Evolutionary conservation across 208 protist genomes (phyloP).

Genomic region (Trichomonas vaginalis): DNA sequence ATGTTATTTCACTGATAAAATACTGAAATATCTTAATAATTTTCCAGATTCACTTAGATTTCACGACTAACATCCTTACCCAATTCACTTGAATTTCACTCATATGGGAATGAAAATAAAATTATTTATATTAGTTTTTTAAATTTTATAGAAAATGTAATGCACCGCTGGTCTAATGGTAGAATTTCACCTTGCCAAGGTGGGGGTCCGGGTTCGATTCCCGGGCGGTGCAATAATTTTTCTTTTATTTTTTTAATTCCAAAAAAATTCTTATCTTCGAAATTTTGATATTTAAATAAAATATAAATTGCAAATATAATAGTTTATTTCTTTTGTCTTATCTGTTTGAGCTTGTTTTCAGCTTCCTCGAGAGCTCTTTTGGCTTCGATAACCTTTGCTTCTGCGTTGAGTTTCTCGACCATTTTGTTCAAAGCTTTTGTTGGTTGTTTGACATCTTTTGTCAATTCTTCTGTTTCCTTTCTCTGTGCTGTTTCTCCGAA

Average conservation of each 20-base stretch:
- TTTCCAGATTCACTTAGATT: background rate
- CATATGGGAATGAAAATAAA: background rate
- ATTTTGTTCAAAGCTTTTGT: background rate
- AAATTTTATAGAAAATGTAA: background rate
- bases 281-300: background rate
- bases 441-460: background rate
- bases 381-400: background rate
- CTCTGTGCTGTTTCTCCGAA: background rate
- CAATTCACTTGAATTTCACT: background rate
- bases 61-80: background rate
- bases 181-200: too few species aligned
- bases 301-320: background rate
- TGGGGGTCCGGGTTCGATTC: too few species aligned
- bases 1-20: background rate
- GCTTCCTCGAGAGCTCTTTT: background rate
- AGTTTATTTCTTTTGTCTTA: background rate
- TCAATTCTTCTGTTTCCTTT: background rate
- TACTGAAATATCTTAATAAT: background rate
- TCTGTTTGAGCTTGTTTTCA: background rate
- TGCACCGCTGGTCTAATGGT: too few species aligned
- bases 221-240: too few species aligned
- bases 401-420: background rate
- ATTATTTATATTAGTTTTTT: background rate
- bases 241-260: too few species aligned
- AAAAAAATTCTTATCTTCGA: background rate